phyloP scores from a whole-genome alignment of 257 asterid species.

The Solanum tacnaense region DNA sequence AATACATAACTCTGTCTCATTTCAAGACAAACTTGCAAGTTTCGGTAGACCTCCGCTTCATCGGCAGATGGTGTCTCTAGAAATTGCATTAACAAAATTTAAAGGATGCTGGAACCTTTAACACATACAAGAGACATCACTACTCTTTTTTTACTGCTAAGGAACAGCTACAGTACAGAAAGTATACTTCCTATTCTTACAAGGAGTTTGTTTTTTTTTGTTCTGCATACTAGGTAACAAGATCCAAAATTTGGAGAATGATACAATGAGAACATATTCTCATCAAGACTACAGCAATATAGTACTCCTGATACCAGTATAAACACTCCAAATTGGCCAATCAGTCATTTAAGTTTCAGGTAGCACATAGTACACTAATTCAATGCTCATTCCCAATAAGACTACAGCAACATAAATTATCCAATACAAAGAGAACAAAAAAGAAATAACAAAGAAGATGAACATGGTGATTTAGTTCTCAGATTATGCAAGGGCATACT shows the following conservation, averaged over 20 bases:
- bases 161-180: neutral
- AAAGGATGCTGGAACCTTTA: conserved; percentile 1
- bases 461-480: neutral
- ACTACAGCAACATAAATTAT: neutral
- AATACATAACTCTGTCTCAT: conserved; percentile 64
- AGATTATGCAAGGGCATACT: neutral
- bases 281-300: neutral
- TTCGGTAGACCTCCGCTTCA: conserved; percentile 69
- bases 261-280: neutral
- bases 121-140: neutral
- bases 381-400: neutral
- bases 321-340: neutral
- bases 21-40: conserved; percentile 77
- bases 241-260: neutral
- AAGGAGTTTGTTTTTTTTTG: neutral
- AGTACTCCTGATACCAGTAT: neutral
- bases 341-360: neutral
- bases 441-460: neutral
- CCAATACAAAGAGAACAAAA: neutral
- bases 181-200: neutral
- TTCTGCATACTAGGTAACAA: neutral
- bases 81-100: conserved; percentile 9
- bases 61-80: conserved; percentile 80
- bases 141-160: neutral
- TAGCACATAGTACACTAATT: neutral